Base-by-base conservation (phyloP, 495 filamentous ascomycete genomes). In the Pseudevernia furfuracea region DNA sequence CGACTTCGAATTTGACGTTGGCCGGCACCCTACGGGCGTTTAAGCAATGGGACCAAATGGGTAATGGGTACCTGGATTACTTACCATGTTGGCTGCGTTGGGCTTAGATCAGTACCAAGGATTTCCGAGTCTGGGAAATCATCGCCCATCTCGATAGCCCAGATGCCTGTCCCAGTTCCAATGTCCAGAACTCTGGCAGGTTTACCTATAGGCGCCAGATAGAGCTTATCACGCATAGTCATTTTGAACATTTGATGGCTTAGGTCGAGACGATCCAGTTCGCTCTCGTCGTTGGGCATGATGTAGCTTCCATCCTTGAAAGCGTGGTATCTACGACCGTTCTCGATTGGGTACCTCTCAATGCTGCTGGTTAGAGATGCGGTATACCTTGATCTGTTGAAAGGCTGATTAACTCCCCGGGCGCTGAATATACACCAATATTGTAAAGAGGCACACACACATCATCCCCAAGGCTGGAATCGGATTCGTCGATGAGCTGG, bases 291-390 rank as follows among this genome's bases (percentile, higher is more conserved):
- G 37, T 75, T 63, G 0, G 85, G 86, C 60, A 89, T 82, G 46
- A 84, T 78, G 66, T 88, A 88, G 30, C 74, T 71, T 36, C 87
- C 87, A 70, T 87, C 83, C 43, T 83, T 76, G 68, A 87, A 89
- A 39, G 52, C 61, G 48, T 62, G 61, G 39, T 57, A 63, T 38
- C 61, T 11, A 17, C 87, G 75, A 25, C 87, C 87, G 68, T 90
- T 89, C 69, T 90, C 85, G 32, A 77, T 84, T 12, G 77, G 72
- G 68, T 82, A 87, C 61, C 86, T 75, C 61, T 77, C 75, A 38
- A 87, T 74, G 37, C 77, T 81, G 19, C 79, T 81, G 11, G 78
- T 74, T 21, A 86, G 57, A 3, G 81, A 82, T 44, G 70, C 67
- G 11, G 70, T 69, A 55, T 71, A 71, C 48, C 30, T 70, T 36